phyloP scores from a whole-genome alignment of 208 protist genomes.

The Leishmania arabica region DNA sequence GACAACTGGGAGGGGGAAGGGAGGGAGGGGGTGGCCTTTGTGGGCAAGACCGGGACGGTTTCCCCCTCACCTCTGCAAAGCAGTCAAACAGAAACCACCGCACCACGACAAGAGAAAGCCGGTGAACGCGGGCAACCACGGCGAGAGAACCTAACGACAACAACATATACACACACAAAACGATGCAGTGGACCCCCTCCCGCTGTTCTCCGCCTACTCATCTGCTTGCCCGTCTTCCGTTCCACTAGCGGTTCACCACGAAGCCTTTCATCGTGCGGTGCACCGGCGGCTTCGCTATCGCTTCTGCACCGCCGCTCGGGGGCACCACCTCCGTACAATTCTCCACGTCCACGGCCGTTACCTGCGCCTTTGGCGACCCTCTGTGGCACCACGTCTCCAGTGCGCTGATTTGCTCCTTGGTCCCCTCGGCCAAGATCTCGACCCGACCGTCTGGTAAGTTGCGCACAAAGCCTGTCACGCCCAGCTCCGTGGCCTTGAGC shows the following conservation, averaged over 20 bases:
- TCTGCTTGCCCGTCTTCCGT: neutral
- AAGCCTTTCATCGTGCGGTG: neutral
- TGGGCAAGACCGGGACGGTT: neutral
- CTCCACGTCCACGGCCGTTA: slow-evolving; percentile 30
- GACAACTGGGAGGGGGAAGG: neutral
- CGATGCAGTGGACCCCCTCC: neutral
- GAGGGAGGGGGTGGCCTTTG: neutral
- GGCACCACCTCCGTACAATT: slow-evolving; percentile 7
- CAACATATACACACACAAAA: neutral
- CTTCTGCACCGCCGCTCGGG: neutral
- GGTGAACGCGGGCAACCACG: neutral
- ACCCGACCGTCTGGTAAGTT: slow-evolving; percentile 82
- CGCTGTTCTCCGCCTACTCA: neutral
- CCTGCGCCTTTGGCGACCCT: slow-evolving; percentile 72
- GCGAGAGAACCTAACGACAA: neutral
- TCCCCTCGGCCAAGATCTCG: slow-evolving; percentile 76
- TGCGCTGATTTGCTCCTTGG: slow-evolving; percentile 32
- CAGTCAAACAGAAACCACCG: neutral
- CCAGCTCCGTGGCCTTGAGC: slow-evolving; percentile 35
- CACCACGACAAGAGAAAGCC: neutral
- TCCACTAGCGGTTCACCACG: slow-evolving; percentile 4
- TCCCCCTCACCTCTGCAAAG: neutral
- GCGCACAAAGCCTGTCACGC: slow-evolving; percentile 81
- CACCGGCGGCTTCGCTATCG: neutral
- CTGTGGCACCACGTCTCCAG: slow-evolving; percentile 77